Evolutionary conservation across 108 stramenopile genomes (phyloP).

Genomic region (Nannochloropsis salina): DNA sequence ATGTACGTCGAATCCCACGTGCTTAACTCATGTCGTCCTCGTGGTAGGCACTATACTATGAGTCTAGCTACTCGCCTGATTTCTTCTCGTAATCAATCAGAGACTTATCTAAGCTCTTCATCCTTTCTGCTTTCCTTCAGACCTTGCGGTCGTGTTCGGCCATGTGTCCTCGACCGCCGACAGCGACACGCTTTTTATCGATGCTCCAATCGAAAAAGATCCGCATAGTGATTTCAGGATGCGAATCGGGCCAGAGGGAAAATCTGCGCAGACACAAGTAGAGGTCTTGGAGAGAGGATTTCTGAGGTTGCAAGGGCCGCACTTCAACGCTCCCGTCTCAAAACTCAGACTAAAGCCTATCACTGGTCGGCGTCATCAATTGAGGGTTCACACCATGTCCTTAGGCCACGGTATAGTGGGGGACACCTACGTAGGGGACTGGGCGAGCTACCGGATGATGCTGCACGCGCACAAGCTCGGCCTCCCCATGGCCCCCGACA

Average conservation of each 20-base stretch:
- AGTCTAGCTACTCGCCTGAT: too few relatives aligned
- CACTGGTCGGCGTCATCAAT: constrained; percentile 20
- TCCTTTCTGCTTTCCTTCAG: neutral
- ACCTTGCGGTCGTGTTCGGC: neutral
- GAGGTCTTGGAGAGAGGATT: neutral
- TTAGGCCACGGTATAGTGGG: constrained; percentile 21
- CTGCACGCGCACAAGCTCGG: neutral
- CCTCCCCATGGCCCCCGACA: neutral
- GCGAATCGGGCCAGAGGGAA: neutral
- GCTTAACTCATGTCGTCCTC: too few relatives aligned
- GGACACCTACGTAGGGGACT: neutral
- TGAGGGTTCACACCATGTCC: constrained; percentile 8
- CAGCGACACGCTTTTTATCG: constrained; percentile 7
- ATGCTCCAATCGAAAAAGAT: neutral
- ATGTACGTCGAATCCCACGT: neutral
- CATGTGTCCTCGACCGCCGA: neutral
- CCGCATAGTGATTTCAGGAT: neutral
- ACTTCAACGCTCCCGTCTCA: neutral
- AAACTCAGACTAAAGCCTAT: constrained; percentile 10
- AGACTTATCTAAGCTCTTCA: neutral
- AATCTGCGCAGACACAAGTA: neutral
- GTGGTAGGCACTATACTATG: too few relatives aligned
- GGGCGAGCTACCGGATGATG: constrained; percentile 4
- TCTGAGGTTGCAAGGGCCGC: neutral
- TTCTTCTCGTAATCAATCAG: too few relatives aligned